These are phyloP conservation scores for Euphrasia confusa DNA, from an alignment of 257 asterid species.

Conservation along the genomic window DNA sequence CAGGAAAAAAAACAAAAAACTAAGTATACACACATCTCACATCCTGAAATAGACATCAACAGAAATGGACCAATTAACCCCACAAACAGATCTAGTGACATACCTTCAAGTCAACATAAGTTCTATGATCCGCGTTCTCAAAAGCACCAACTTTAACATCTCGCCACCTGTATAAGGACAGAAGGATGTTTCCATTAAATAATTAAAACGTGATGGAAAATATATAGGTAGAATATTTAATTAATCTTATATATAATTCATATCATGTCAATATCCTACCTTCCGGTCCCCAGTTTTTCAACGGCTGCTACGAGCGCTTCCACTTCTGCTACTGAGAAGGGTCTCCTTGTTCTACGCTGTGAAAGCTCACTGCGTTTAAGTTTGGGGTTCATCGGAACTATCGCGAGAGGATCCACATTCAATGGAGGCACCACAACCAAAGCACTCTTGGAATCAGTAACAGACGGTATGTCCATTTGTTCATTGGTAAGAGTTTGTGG, in stretches of 20 bases:
- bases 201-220: not conserved
- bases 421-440: conserved; percentile 40
- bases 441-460: conserved; percentile 51
- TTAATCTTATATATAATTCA: not conserved
- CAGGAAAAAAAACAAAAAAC: not conserved
- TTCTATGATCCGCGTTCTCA: conserved; percentile 86
- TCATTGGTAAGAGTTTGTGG: conserved; percentile 32
- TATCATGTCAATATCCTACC: conserved; percentile 34
- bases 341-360: conserved; percentile 88
- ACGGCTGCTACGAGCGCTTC: conserved; percentile 95
- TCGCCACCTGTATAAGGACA: conserved; percentile 74
- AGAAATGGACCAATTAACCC: not conserved
- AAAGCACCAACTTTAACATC: conserved; percentile 88
- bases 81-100: not conserved
- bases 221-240: not conserved
- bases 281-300: conserved; percentile 90
- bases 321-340: conserved; percentile 85
- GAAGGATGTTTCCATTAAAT: not conserved
- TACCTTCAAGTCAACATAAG: conserved; percentile 94
- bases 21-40: not conserved
- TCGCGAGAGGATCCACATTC: conserved; percentile 51
- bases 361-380: conserved; percentile 58
- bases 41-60: not conserved
- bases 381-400: conserved; percentile 51
- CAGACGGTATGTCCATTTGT: conserved; percentile 28